These are phyloP conservation scores for Solidago caesia DNA, from an alignment of 129 eudicot species.

Conservation along the genomic window DNA sequence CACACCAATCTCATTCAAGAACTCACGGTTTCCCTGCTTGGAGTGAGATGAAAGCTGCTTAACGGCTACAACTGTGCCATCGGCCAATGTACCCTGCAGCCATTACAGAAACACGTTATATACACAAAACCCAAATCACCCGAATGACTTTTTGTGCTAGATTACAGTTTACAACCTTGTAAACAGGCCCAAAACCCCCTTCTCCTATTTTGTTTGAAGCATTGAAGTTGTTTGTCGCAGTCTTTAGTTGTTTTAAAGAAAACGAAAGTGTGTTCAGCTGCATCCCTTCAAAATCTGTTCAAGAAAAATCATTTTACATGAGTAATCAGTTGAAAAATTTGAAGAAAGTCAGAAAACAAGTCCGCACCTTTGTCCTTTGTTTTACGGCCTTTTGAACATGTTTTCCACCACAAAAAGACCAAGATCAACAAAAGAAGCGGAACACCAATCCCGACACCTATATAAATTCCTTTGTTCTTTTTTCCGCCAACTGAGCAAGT, in stretches of 20 bases:
- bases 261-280: constrained; percentile 65
- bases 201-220: constrained; percentile 64
- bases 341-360: constrained; percentile 21
- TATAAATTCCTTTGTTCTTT: constrained; percentile 36
- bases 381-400: constrained; percentile 31
- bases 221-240: constrained; percentile 72
- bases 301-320: constrained; percentile 4
- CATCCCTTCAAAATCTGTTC: constrained; percentile 63
- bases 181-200: constrained; percentile 92
- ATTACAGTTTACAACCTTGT: constrained; percentile 44
- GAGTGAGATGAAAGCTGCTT: constrained; percentile 80
- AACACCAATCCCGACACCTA: constrained; percentile 47
- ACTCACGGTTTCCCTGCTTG: constrained; percentile 84
- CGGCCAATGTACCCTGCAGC: constrained; percentile 63
- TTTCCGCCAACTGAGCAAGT: constrained; percentile 43
- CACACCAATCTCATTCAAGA: constrained; percentile 80
- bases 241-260: constrained; percentile 61
- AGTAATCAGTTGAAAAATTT: constrained; percentile 3
- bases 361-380: constrained; percentile 36
- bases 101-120: constrained; percentile 19
- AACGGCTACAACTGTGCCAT: constrained; percentile 74
- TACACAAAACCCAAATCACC: constrained; percentile 15
- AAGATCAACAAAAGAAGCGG: constrained; percentile 28
- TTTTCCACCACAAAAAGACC: constrained; percentile 56
- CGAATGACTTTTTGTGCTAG: neutral